phyloP scores from a whole-genome alignment of 1,139 yeast species.

The Zygotorulaspora mrakii region DNA sequence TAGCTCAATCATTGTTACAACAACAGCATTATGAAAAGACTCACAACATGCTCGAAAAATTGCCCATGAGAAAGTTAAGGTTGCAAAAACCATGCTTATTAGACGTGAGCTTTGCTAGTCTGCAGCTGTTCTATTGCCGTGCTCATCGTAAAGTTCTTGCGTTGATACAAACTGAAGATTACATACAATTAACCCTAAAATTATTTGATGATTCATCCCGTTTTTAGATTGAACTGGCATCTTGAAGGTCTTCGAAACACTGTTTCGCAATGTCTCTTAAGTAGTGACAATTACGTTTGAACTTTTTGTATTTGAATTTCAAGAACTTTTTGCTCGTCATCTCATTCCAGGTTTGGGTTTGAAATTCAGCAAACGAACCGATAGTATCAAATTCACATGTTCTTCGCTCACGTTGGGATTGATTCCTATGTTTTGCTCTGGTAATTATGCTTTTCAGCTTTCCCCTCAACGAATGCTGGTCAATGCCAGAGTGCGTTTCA shows the following conservation, averaged over 20 bases:
- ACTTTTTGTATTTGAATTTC: constrained; percentile 19
- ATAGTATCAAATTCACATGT: constrained; percentile 7
- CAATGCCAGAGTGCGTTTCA: constrained; percentile 7
- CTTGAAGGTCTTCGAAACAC: constrained; percentile 22
- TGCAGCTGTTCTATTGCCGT: too few species aligned
- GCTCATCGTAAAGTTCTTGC: not conserved
- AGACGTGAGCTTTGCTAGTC: too few species aligned
- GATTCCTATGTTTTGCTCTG: constrained; percentile 4
- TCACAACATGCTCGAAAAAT: too few species aligned
- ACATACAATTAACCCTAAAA: not conserved
- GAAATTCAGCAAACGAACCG: constrained; percentile 13
- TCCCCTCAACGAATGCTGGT: constrained; percentile 3
- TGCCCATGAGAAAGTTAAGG: too few species aligned
- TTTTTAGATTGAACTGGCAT: constrained; percentile 4
- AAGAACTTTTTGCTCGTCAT: constrained; percentile 22
- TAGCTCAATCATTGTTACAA: too few species aligned
- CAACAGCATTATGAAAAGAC: too few species aligned
- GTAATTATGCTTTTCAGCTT: constrained; percentile 9
- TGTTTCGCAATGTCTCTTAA: constrained; percentile 22
- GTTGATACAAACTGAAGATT: not conserved
- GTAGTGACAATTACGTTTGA: constrained; percentile 19
- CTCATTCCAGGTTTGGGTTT: constrained; percentile 16
- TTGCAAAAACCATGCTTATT: too few species aligned
- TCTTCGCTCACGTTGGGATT: constrained; percentile 2
- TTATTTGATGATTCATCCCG: not conserved